Evolutionary conservation across 2,329 filamentous ascomycete species (phyloP).

Genomic region (Clonostachys rosea): DNA sequence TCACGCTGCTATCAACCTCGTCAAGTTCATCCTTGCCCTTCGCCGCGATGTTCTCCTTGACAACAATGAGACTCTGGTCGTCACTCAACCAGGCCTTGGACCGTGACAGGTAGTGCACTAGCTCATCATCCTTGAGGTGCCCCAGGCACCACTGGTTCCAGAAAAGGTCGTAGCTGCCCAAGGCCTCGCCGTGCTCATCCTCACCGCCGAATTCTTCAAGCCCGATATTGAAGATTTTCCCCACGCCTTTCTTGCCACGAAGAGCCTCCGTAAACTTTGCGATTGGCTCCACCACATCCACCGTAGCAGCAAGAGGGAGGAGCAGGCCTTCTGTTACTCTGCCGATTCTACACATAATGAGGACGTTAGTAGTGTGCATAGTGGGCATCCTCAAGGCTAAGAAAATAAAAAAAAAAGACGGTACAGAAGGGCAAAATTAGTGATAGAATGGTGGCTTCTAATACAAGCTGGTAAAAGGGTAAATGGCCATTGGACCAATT

Average conservation of each 20-base stretch:
- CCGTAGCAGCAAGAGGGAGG: slow-evolving; percentile 59
- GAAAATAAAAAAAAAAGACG: too few species aligned
- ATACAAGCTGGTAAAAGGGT: too few species aligned
- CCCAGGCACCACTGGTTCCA: slow-evolving; percentile 66
- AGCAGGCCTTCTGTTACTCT: slow-evolving; percentile 76
- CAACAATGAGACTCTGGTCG: slow-evolving; percentile 22
- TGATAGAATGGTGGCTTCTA: too few species aligned
- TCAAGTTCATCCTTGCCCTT: slow-evolving; percentile 57
- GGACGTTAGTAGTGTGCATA: too few species aligned
- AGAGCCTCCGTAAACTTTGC: slow-evolving; percentile 71
- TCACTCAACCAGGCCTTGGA: slow-evolving; percentile 40
- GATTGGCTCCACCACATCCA: slow-evolving; percentile 85
- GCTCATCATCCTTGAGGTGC: slow-evolving; percentile 70
- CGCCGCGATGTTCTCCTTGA: slow-evolving; percentile 63
- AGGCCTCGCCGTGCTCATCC: slow-evolving; percentile 29
- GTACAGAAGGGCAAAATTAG: too few species aligned
- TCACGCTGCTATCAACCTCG: slow-evolving; percentile 71
- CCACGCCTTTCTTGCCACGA: slow-evolving; percentile 49
- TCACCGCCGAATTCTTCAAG: slow-evolving; percentile 64
- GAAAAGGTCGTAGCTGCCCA: slow-evolving; percentile 76
- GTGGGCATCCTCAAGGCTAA: too few species aligned
- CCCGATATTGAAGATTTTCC: slow-evolving; percentile 64
- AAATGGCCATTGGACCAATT: too few species aligned
- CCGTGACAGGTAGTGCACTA: slow-evolving; percentile 61
- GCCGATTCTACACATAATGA: slow-evolving; percentile 57